Evolutionary conservation across 257 asterid genomes (phyloP).

Genomic region (Gentiana straminea): DNA sequence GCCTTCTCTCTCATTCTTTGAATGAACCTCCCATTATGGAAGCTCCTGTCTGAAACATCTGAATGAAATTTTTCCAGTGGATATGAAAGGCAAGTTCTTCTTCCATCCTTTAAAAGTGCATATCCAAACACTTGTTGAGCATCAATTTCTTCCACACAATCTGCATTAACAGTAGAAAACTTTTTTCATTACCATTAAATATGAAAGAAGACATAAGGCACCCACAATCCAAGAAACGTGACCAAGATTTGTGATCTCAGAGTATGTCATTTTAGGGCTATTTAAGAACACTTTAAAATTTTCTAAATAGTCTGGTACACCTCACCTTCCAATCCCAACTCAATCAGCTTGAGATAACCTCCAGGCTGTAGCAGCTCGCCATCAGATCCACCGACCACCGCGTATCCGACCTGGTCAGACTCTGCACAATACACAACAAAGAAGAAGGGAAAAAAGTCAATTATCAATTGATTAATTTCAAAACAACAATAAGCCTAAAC

Average conservation of each 20-base stretch:
- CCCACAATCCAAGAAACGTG: not conserved
- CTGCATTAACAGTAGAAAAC: slow-evolving; percentile 22
- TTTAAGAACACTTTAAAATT: not conserved
- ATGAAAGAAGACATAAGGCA: not conserved
- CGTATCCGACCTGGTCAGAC: no score
- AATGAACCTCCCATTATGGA: slow-evolving; percentile 86
- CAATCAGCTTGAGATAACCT: slow-evolving; percentile 79
- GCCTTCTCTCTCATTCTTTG: slow-evolving; percentile 86
- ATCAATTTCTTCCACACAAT: slow-evolving; percentile 81
- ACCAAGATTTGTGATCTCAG: not conserved
- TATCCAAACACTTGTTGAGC: slow-evolving; percentile 88
- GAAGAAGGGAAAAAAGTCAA: no score
- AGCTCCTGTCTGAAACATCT: slow-evolving; percentile 88
- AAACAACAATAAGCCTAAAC: no score
- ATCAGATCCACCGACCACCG: slow-evolving; percentile 80
- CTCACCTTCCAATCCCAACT: slow-evolving; percentile 75
- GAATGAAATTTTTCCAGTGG: slow-evolving; percentile 76
- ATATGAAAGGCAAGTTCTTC: slow-evolving; percentile 63
- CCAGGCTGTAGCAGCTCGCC: slow-evolving; percentile 97
- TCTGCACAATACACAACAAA: no score
- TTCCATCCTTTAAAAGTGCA: slow-evolving; percentile 90
- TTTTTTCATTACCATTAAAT: not conserved
- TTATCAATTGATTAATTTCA: no score
- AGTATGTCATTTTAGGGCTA: not conserved
- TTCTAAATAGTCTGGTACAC: not conserved